Evolutionary conservation across 805 yeast species (phyloP), one percentile per base, ranked within the genome.

Genomic region (Candida silvicultrix): DNA sequence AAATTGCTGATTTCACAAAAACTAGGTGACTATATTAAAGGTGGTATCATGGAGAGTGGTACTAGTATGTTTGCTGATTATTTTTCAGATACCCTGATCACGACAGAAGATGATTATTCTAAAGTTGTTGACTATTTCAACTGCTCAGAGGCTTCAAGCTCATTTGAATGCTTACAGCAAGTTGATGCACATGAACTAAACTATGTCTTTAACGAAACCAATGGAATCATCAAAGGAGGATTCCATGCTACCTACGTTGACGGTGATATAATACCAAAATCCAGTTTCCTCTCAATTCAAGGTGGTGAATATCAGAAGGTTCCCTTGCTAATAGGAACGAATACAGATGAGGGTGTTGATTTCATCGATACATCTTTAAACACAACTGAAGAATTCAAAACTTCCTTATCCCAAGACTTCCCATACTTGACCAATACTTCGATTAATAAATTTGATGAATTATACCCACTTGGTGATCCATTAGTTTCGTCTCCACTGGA

Each of bases 301-400:
- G 38, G n/a, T 23, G 53, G 53, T 38, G 48, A 48, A 11, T 51
- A 44, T 38, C 49, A 51, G 14, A 52, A 55, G 34, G 52, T 53
- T 25, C 56, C 57, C 11, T 29, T 56, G 3, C 42, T 58, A 19
- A 52, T 58, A 19, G 62, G 62, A 2, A 44, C 54, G 4, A 55
- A 51, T 41, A 49, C 58, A 11, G 60, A 58, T 34, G 55, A 56
- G 19, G 60, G 60, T 10, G 38, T 43, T 14, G 32, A 25, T 5
- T 51, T 53, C 35, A 8, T 44, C 11, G 6, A 31, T 20, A 7
- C 42, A 6, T 31, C 45, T n/a, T 34, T 45, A 15, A 40, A 45
- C 4, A 38, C 42, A 11, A 39, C 50, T 7, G 18, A 37, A 16
- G 43, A 44, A 7, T 29, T 46, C 15, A n/a, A 16, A 16, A 25